Percentiles rank a stretch among this genome's conserved stretches.
Evolutionary conservation across 208 protist species (phyloP).

Genomic region (Leishmania arabica): DNA sequence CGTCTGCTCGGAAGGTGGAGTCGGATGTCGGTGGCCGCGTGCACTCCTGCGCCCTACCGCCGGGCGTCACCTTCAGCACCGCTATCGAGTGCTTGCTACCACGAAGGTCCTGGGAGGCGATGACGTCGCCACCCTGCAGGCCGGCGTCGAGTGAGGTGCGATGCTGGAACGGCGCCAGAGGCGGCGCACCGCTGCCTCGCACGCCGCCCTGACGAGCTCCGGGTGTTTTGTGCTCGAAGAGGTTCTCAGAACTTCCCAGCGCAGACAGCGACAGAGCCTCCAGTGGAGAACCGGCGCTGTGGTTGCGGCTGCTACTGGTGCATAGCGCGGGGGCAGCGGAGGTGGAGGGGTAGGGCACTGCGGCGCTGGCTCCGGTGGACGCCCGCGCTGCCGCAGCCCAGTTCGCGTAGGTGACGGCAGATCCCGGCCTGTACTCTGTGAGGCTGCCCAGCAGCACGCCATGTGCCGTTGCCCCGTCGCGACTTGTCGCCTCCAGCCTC

Average conservation of each 20-base stretch:
- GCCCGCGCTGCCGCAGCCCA: background rate
- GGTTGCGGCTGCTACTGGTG: background rate
- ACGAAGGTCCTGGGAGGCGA: background rate
- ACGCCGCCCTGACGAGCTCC: background rate
- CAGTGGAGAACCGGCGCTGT: background rate
- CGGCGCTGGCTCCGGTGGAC: background rate
- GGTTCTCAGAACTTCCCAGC: background rate
- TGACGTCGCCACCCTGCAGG: background rate
- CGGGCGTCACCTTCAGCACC: conserved; percentile 17
- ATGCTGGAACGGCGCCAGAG: conserved; percentile 3
- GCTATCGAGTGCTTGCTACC: conserved; percentile 23
- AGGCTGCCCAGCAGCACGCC: conserved; percentile 21
- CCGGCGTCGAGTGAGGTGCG: background rate
- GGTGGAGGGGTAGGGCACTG: background rate
- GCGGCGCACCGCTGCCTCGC: background rate
- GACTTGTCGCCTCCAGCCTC: background rate
- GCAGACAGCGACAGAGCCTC: background rate
- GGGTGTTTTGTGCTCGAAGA: background rate
- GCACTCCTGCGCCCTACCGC: conserved; percentile 9
- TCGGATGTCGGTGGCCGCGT: conserved; percentile 2
- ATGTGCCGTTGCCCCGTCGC: background rate
- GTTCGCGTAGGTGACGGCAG: conserved; percentile 19
- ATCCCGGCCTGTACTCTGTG: conserved; percentile 13
- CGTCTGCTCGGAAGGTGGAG: background rate
- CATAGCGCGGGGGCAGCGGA: background rate